Conservation (phyloP, 1,284 basidiomycete species). For the Leccinum pallidistipes region DNA sequence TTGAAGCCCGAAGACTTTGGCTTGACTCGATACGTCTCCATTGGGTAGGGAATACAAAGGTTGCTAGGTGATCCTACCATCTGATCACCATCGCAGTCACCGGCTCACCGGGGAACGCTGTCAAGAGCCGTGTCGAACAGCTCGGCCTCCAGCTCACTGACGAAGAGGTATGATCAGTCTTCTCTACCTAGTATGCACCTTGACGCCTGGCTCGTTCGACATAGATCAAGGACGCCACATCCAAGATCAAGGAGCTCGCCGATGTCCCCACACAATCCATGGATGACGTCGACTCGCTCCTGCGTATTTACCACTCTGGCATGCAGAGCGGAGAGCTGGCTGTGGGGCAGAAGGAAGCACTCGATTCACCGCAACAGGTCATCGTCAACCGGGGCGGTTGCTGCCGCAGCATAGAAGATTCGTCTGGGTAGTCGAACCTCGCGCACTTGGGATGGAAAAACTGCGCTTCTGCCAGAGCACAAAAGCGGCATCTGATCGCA, state of each 20-base stretch:
- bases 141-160: constrained; percentile 86
- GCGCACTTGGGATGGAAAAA: background rate
- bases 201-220: background rate
- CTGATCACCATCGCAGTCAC: constrained; percentile 51
- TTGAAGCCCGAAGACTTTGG: constrained; percentile 98
- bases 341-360: constrained; percentile 84
- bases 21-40: constrained; percentile 96
- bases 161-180: constrained; percentile 59
- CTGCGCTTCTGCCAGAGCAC: background rate
- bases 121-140: constrained; percentile 99
- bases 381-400: constrained; percentile 19
- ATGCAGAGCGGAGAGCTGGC: constrained; percentile 85
- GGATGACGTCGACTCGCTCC: constrained; percentile 97
- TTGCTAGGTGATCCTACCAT: background rate
- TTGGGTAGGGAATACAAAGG: constrained; percentile 59
- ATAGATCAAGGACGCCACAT: constrained; percentile 94
- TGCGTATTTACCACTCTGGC: constrained; percentile 92
- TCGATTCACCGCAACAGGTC: constrained; percentile 68
- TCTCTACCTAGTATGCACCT: background rate
- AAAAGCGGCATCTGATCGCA: constrained; percentile 22
- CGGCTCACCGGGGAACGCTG: constrained; percentile 98
- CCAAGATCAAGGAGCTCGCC: constrained; percentile 99
- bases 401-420: constrained; percentile 11
- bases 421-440: background rate
- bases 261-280: constrained; percentile 98